Evolutionary conservation across 257 asterid genomes (phyloP), one percentile per base, ranked within the genome.

Genomic region (Orobanche coerulescens): DNA sequence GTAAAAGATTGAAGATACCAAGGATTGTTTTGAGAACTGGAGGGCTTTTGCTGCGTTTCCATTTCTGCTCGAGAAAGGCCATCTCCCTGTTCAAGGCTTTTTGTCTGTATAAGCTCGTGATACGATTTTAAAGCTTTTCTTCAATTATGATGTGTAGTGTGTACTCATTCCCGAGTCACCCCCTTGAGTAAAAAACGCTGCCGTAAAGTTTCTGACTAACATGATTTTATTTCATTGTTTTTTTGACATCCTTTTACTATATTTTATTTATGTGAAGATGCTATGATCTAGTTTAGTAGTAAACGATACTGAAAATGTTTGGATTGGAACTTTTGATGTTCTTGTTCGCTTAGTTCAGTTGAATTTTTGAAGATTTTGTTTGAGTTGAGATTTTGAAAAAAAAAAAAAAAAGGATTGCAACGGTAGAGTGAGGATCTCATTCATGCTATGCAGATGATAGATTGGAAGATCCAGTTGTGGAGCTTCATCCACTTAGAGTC

Each of bases 401-500:
- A 16, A 22, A n/a, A 9, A 20, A 22, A 4, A 19, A 6, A 11
- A 13, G 18, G 8, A 28, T 19, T 26, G 10, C n/a, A n/a, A n/a
- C n/a, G n/a, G n/a, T n/a, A n/a, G n/a, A n/a, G n/a, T n/a, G n/a
- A n/a, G n/a, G n/a, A n/a, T n/a, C 28, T 4, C 14, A 15, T 46
- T 11, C 31, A 61, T 36, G 65, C 72, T 40, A 33, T 63, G 13
- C 44, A 69, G 69, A 69, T 54, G 64, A 54, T 15, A 69, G 68
- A 61, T 6, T 36, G 20, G 84, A 80, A 46, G 73, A 58, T 54
- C 64, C 62, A 47, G 75, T 82, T 5, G 22, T 13, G 11, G 90
- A 82, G 71, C 80, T 77, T 46, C 78, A 82, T n/a, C 73, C 81
- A 9, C 71, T 79, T 14, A 65, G 76, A 62, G 59, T 79, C 26